Conservation (phyloP, 2,329 filamentous ascomycete species). For the Fusarium nisikadoi region DNA sequence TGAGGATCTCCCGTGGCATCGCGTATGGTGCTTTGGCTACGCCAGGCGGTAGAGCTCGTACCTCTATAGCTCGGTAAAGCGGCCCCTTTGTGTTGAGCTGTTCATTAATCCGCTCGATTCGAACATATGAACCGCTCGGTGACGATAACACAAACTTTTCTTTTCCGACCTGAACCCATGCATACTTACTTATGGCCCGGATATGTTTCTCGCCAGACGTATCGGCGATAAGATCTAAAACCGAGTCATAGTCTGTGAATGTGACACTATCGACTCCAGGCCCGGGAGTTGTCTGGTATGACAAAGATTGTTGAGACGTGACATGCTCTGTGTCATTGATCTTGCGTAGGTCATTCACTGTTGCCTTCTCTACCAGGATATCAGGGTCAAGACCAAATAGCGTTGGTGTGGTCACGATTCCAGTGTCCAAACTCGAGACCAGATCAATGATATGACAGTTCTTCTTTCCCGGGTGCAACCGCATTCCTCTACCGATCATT, state of each 20-base stretch:
- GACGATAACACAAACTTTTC: slow-evolving; percentile 77
- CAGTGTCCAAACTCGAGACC: slow-evolving; percentile 84
- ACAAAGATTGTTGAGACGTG: slow-evolving; percentile 22
- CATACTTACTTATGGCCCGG: slow-evolving; percentile 75
- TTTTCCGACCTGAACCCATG: slow-evolving; percentile 84
- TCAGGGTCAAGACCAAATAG: slow-evolving; percentile 91
- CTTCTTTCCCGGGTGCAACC: slow-evolving; percentile 80
- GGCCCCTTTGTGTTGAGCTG: slow-evolving; percentile 39
- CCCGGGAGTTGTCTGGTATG: slow-evolving; percentile 19
- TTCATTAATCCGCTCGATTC: slow-evolving; percentile 57
- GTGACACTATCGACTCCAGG: slow-evolving; percentile 62
- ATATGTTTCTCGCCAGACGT: slow-evolving; percentile 82
- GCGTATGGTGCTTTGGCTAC: slow-evolving; percentile 70
- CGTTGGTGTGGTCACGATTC: slow-evolving; percentile 90
- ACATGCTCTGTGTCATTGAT: slow-evolving; percentile 59
- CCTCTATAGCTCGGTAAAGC: slow-evolving; percentile 58
- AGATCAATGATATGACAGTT: slow-evolving; percentile 97
- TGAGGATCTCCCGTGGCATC: slow-evolving; percentile 74
- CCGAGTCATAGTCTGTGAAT: slow-evolving; percentile 90
- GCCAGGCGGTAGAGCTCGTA: slow-evolving; percentile 58
- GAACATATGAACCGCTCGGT: slow-evolving; percentile 69
- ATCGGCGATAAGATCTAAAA: slow-evolving; percentile 91
- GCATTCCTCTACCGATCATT: slow-evolving; percentile 97
- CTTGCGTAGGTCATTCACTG: slow-evolving; percentile 68
- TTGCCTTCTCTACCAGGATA: slow-evolving; percentile 76